Conservation (phyloP, 2,329 filamentous ascomycete genomes). For the Fusarium sp. region DNA sequence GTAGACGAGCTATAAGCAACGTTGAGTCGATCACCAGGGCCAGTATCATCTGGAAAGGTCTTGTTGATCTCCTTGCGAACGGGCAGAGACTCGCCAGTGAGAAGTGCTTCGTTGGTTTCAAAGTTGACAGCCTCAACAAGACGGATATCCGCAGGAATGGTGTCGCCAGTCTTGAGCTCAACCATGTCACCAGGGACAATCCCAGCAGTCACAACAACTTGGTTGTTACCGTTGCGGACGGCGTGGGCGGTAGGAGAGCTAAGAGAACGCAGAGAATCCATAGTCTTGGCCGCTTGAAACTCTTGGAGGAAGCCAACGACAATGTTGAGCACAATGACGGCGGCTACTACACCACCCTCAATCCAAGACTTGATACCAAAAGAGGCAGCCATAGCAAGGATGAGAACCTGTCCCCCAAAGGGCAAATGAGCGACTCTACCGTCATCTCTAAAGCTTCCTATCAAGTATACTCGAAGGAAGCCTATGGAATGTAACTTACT, state of each 20-base stretch:
- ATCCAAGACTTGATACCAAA: slow-evolving; percentile 70
- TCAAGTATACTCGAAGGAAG: neutral
- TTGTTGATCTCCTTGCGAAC: slow-evolving; percentile 64
- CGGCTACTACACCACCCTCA: slow-evolving; percentile 68
- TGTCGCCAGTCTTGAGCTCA: slow-evolving; percentile 66
- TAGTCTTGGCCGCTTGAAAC: slow-evolving; percentile 61
- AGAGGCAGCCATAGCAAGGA: slow-evolving; percentile 68
- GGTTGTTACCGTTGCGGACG: slow-evolving; percentile 55
- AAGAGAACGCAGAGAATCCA: slow-evolving; percentile 60
- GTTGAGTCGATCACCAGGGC: slow-evolving; percentile 69
- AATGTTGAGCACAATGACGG: slow-evolving; percentile 69
- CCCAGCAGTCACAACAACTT: slow-evolving; percentile 54
- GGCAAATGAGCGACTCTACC: slow-evolving; percentile 38
- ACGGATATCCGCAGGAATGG: slow-evolving; percentile 70
- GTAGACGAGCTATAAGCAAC: slow-evolving; percentile 72
- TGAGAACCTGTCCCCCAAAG: slow-evolving; percentile 57
- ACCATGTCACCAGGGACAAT: slow-evolving; percentile 70
- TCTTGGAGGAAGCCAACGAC: slow-evolving; percentile 63
- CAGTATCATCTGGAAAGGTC: slow-evolving; percentile 56
- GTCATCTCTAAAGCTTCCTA: slow-evolving; percentile 5
- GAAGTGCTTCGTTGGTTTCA: slow-evolving; percentile 73
- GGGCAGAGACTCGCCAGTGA: slow-evolving; percentile 73
- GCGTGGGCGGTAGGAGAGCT: slow-evolving; percentile 59
- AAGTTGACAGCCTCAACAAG: slow-evolving; percentile 72
- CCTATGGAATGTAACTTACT: slow-evolving; percentile 53